Evolutionary conservation across 495 filamentous ascomycete species (phyloP).

Genomic region (Penicillium waksmanii): DNA sequence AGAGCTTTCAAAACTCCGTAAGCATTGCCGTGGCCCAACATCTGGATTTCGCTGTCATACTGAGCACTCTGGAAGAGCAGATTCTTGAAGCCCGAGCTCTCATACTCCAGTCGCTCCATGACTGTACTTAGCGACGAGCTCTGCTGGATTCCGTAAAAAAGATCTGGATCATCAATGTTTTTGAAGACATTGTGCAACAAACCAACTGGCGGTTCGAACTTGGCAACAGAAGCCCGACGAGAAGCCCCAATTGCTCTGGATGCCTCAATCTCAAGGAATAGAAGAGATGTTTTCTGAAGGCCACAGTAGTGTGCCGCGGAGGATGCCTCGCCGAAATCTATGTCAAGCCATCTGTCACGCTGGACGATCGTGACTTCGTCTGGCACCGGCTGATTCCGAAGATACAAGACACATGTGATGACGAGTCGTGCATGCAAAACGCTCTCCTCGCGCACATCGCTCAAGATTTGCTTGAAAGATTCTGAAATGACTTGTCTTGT

Average conservation of each 20-base stretch:
- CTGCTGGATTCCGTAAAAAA: constrained; percentile 92
- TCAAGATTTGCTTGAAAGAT: constrained; percentile 42
- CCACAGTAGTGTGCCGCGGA: constrained; percentile 78
- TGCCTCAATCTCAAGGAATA: constrained; percentile 76
- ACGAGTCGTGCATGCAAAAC: constrained; percentile 61
- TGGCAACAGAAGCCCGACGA: constrained; percentile 67
- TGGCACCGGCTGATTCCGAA: constrained; percentile 78
- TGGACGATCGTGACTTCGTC: constrained; percentile 77
- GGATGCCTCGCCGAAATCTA: constrained; percentile 74
- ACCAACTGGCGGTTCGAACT: constrained; percentile 61
- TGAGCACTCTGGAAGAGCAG: constrained; percentile 91
- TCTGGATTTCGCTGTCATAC: constrained; percentile 77
- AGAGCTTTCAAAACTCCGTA: constrained; percentile 47
- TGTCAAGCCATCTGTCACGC: constrained; percentile 80
- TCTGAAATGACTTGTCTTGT: constrained; percentile 47
- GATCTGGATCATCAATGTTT: constrained; percentile 91
- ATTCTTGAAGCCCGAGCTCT: constrained; percentile 83
- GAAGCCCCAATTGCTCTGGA: constrained; percentile 58
- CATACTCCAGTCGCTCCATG: constrained; percentile 85
- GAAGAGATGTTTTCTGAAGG: constrained; percentile 82
- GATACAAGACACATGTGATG: constrained; percentile 81
- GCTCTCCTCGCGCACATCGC: constrained; percentile 34
- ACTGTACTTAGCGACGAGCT: constrained; percentile 73
- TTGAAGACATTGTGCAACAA: constrained; percentile 81
- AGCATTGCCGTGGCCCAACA: constrained; percentile 54